phyloP scores from a whole-genome alignment of 345 rosid genomes.

The Brassica carinata region DNA sequence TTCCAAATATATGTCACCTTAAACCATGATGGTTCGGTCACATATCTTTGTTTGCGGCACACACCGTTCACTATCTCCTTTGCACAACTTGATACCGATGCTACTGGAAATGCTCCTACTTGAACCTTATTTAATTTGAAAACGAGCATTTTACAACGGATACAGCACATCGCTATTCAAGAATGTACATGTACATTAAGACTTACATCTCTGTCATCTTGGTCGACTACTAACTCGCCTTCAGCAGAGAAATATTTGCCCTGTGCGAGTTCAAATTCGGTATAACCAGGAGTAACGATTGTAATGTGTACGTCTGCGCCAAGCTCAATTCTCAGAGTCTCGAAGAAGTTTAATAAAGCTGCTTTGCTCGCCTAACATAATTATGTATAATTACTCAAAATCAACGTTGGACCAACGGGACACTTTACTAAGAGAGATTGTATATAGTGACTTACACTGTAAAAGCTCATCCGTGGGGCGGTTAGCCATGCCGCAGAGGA shows the following conservation, averaged over 20 bases:
- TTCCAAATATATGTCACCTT: slow-evolving; percentile 46
- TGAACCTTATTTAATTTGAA: slow-evolving; percentile 36
- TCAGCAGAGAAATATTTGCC: slow-evolving; percentile 44
- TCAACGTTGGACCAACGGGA: neutral
- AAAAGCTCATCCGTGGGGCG: slow-evolving; percentile 52
- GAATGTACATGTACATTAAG: neutral
- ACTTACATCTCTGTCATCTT: slow-evolving; percentile 52
- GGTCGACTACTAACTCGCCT: slow-evolving; percentile 45
- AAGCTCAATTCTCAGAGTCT: slow-evolving; percentile 63
- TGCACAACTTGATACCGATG: slow-evolving; percentile 41
- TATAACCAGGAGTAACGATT: slow-evolving; percentile 60
- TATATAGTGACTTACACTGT: slow-evolving; percentile 45
- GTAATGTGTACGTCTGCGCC: slow-evolving; percentile 48
- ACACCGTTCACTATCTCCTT: slow-evolving; percentile 55
- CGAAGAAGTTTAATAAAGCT: slow-evolving; percentile 52
- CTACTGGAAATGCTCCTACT: slow-evolving; percentile 41
- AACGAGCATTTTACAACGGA: neutral
- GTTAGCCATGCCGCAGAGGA: slow-evolving; percentile 53
- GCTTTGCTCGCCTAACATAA: slow-evolving; percentile 69
- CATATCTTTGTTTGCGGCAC: slow-evolving; percentile 51
- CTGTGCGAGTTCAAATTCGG: slow-evolving; percentile 52
- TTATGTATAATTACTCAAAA: neutral
- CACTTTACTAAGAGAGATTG: neutral
- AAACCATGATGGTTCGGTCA: slow-evolving; percentile 60
- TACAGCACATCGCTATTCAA: neutral